Base-by-base conservation (phyloP, 495 filamentous ascomycete species). In the Hypomontagnella monticulosa region DNA sequence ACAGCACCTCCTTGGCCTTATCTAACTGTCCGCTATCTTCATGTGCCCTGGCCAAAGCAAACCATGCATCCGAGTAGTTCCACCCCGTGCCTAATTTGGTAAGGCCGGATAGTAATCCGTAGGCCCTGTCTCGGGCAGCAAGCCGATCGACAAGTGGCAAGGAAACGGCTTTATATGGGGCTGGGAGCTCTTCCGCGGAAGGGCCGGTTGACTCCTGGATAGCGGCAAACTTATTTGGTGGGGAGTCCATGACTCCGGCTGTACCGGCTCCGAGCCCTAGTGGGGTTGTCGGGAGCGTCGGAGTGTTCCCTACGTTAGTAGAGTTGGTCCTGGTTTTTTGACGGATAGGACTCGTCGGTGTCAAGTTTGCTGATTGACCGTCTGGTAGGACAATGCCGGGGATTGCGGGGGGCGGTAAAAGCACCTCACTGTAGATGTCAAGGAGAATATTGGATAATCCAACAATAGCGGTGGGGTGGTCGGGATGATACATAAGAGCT, bases 41-140 rank as follows among this genome's bases (percentile, higher is more conserved):
- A 66, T 96, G 91, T 43, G 88, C 92, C 62, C 91, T 80, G 0
- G 95, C 92, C 12, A 99, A 84, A 8, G 88, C 87, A 69, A 89
- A 93, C 95, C 95, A 99, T 15, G 93, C 95, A 72, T 97, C 95
- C n/a, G 88, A 87, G 69, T 88, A 85, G 73, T 97, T 92, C 96
- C 96, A 98, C 4, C 93, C 93, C 23, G 78, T 81, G n/a, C 93
- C 93, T 2, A 91, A 83, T 77, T 91, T 93, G 1, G 92, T 97
- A 54, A 98, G 81, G 1, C 84, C 83, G 6, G 88, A 89, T 0
- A 99, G 84, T 41, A 98, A 82, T 10, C 86, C 88, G 70, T 91
- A 92, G 1, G 96, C 95, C 15, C 96, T 84, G 71, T 98, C 93
- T 27, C 92, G 85, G 23, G 92, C 91, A 12, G 90, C 89, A n/a